A percentile compares a stretch with the other conserved stretches of the same genome.
Evolutionary conservation across 768 basidiomycete species (phyloP).

Genomic region (Mycena maculata): DNA sequence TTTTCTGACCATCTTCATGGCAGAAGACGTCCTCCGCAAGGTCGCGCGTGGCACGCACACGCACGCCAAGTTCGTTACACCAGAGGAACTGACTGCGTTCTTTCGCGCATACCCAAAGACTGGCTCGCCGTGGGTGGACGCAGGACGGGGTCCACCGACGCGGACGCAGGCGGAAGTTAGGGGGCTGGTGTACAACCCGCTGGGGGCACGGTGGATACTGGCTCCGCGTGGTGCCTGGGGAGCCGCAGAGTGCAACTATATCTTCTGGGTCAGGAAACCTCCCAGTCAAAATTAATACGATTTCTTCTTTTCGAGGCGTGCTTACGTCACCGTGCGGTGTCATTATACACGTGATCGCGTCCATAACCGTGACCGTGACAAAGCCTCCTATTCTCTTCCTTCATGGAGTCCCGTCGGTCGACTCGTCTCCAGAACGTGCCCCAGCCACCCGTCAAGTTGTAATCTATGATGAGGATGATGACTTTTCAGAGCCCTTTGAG

Average conservation of each 20-base stretch:
- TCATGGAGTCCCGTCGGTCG: conserved; percentile 28
- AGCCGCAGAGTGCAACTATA: conserved; percentile 75
- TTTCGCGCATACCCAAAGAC: conserved; percentile 67
- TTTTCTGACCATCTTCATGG: conserved; percentile 67
- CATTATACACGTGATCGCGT: conserved; percentile 8
- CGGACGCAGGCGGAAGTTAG: conserved; percentile 82
- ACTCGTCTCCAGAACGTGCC: conserved; percentile 6
- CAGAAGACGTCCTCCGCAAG: conserved; percentile 83
- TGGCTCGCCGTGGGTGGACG: conserved; percentile 19
- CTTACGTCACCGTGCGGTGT: neutral
- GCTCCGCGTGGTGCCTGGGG: conserved; percentile 68
- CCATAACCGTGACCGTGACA: neutral
- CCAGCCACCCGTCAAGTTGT: neutral
- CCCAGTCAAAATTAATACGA: too few species aligned
- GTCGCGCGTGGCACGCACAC: conserved; percentile 93
- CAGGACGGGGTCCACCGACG: conserved; percentile 51
- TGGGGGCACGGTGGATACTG: conserved; percentile 76
- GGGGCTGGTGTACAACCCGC: conserved; percentile 81
- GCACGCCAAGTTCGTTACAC: conserved; percentile 89
- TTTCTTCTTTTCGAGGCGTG: too few species aligned
- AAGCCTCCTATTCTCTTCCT: neutral
- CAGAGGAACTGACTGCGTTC: conserved; percentile 85
- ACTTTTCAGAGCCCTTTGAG: neutral
- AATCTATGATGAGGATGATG: neutral
- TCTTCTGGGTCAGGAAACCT: conserved; percentile 91